Conservation (phyloP, 805 yeast species). For the Ogataea henricii region DNA sequence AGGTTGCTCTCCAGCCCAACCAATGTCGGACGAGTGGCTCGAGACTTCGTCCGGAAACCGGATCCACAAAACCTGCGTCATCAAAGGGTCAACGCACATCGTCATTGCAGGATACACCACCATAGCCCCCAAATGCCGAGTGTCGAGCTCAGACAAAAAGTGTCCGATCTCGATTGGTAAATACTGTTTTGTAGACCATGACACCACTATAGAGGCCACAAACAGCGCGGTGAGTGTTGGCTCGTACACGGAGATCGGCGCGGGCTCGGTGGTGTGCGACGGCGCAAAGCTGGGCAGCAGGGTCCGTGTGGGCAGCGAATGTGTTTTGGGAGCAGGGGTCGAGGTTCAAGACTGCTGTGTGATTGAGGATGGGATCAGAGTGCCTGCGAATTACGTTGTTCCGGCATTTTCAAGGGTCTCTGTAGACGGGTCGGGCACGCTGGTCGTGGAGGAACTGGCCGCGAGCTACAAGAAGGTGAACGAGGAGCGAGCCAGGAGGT, state of each 20-base stretch:
- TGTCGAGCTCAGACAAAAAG: slow-evolving; percentile 12
- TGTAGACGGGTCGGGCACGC: slow-evolving; percentile 1
- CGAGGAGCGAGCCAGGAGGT: slow-evolving; percentile 20
- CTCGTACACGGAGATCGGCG: slow-evolving; percentile 20
- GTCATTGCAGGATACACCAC: slow-evolving; percentile 50
- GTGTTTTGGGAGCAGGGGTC: slow-evolving; percentile 39
- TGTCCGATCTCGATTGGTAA: slow-evolving; percentile 43
- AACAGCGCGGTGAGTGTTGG: slow-evolving; percentile 17
- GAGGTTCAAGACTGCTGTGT: slow-evolving; percentile 55
- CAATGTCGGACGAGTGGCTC: slow-evolving; percentile 35
- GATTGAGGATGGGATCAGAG: slow-evolving; percentile 40
- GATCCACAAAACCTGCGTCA: slow-evolving; percentile 45
- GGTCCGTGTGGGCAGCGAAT: slow-evolving; percentile 46
- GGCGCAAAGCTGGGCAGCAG: slow-evolving; percentile 50
- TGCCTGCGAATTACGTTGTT: slow-evolving; percentile 47
- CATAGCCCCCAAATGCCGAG: slow-evolving; percentile 37
- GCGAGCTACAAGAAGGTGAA: slow-evolving; percentile 33
- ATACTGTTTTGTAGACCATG: slow-evolving; percentile 41
- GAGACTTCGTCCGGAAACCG: slow-evolving; percentile 56
- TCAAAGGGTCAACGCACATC: slow-evolving; percentile 46
- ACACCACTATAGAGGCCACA: slow-evolving; percentile 36
- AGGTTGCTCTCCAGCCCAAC: too few relatives aligned
- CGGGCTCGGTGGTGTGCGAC: slow-evolving; percentile 29
- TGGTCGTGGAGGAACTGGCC: slow-evolving; percentile 22
- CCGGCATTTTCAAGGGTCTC: slow-evolving; percentile 53